Percentiles rank a stretch among this genome's conserved stretches.
Evolutionary conservation across 257 asterid genomes (phyloP).

Genomic region (Scutellaria baicalensis): DNA sequence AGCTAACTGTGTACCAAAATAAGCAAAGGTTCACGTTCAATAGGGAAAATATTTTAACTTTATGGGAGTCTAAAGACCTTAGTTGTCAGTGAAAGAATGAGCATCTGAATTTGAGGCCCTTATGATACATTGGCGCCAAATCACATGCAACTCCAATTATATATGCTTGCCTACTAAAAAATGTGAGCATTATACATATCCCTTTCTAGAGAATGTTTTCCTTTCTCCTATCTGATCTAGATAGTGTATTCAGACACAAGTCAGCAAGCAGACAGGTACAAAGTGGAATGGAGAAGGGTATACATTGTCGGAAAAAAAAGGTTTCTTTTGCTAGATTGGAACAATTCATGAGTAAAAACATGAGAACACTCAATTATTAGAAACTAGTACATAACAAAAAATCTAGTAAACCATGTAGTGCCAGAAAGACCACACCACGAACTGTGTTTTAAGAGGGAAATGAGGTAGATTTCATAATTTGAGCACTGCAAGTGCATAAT

Average conservation of each 20-base stretch:
- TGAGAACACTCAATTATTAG: neutral
- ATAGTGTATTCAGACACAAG: neutral
- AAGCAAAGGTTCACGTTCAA: neutral
- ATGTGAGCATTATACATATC: neutral
- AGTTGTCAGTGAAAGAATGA: neutral
- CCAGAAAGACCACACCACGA: neutral
- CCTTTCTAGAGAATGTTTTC: neutral
- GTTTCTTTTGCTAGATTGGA: neutral
- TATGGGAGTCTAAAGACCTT: neutral
- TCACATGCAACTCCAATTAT: neutral
- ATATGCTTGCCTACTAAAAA: neutral
- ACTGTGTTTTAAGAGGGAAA: neutral
- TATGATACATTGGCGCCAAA: neutral
- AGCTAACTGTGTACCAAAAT: neutral
- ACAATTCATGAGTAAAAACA: neutral
- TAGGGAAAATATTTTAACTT: neutral
- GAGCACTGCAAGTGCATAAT: conserved; percentile 6
- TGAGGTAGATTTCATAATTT: neutral
- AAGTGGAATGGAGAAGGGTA: neutral
- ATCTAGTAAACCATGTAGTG: neutral
- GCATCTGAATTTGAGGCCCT: neutral
- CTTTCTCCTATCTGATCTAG: neutral
- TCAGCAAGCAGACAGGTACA: neutral
- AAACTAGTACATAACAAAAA: neutral
- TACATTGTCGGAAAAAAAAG: neutral